Percentiles rank a stretch among this genome's conserved stretches.
Conservation (phyloP, 139 green algal species). For the Micromonas commoda region DNA sequence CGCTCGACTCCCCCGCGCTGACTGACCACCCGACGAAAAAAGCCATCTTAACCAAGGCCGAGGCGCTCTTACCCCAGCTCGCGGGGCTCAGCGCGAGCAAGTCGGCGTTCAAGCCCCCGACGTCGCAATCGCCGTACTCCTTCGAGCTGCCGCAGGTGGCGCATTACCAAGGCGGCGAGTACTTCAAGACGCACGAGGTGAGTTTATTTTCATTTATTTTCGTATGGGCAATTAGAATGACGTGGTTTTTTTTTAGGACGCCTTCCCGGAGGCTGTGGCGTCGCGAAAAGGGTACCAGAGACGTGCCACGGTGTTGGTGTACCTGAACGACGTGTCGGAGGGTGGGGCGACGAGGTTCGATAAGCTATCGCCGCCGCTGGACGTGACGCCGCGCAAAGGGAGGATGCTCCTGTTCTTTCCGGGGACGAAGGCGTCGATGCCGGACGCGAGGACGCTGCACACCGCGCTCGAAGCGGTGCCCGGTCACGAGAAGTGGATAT, state of each 20-base stretch:
- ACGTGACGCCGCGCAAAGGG: constrained; percentile 25
- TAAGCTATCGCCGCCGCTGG: constrained; percentile 18
- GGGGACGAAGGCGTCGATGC: constrained; percentile 14
- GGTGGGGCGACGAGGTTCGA: constrained; percentile 32
- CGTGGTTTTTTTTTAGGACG: too few species aligned
- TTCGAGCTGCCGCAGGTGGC: constrained; percentile 37
- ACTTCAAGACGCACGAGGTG: constrained; percentile 33
- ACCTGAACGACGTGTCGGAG: constrained; percentile 33
- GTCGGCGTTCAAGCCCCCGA: neutral
- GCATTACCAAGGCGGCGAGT: constrained; percentile 26
- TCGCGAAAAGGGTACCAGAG: constrained; percentile 30
- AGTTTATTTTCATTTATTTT: too few species aligned
- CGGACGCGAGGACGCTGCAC: constrained; percentile 31
- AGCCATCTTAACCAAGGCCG: neutral
- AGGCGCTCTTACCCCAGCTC: constrained; percentile 10
- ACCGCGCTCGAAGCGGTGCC: constrained; percentile 15
- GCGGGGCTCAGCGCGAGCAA: neutral
- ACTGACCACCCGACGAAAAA: constrained; percentile 12
- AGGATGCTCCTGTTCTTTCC: constrained; percentile 35
- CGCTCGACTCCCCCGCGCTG: constrained; percentile 16
- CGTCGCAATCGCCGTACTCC: neutral
- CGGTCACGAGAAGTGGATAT: constrained; percentile 28
- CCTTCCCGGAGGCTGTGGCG: constrained; percentile 22
- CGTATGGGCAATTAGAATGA: too few species aligned
- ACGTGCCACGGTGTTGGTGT: constrained; percentile 32